phyloP scores from a whole-genome alignment of 1,284 basidiomycete genomes.

The Cryptococcus sp. region DNA sequence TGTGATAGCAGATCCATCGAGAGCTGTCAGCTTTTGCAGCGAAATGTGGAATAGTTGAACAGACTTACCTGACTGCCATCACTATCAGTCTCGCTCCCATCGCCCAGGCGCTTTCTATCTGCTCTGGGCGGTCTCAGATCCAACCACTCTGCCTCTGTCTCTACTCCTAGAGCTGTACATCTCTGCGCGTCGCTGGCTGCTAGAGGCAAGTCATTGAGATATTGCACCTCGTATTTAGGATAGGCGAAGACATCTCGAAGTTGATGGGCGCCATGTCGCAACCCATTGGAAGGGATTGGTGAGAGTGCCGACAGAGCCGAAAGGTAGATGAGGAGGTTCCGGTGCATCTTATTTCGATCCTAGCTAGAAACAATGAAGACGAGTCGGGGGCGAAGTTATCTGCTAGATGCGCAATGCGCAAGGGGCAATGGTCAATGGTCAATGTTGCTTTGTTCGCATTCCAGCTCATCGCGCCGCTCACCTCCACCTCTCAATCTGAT shows the following conservation, averaged over 20 bases:
- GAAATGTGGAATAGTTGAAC: neutral
- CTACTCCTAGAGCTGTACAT: slow-evolving; percentile 69
- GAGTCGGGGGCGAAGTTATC: neutral
- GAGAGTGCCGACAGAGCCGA: slow-evolving; percentile 30
- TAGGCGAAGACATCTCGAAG: slow-evolving; percentile 72
- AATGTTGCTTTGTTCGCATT: neutral
- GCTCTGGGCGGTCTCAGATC: slow-evolving; percentile 57
- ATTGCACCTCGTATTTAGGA: slow-evolving; percentile 79
- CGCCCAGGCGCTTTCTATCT: slow-evolving; percentile 55
- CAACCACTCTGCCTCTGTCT: slow-evolving; percentile 71
- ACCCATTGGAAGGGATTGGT: slow-evolving; percentile 10
- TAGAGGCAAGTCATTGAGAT: slow-evolving; percentile 77
- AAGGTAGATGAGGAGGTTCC: slow-evolving; percentile 37
- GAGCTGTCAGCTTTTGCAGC: neutral
- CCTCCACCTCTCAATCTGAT: neutral
- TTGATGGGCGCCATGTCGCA: slow-evolving; percentile 30
- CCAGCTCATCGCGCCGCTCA: neutral
- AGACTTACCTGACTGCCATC: neutral
- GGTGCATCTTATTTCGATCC: slow-evolving; percentile 6
- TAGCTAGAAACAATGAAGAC: neutral
- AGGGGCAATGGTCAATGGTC: no score
- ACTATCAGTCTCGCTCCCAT: slow-evolving; percentile 10
- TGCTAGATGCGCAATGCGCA: no score
- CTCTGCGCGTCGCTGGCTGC: slow-evolving; percentile 69
- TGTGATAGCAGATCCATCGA: neutral